A percentile compares a stretch with the other conserved stretches of the same genome.
These are phyloP conservation scores for Boletus smithii DNA, from an alignment of 1,284 basidiomycete genomes.

Conservation along the genomic window DNA sequence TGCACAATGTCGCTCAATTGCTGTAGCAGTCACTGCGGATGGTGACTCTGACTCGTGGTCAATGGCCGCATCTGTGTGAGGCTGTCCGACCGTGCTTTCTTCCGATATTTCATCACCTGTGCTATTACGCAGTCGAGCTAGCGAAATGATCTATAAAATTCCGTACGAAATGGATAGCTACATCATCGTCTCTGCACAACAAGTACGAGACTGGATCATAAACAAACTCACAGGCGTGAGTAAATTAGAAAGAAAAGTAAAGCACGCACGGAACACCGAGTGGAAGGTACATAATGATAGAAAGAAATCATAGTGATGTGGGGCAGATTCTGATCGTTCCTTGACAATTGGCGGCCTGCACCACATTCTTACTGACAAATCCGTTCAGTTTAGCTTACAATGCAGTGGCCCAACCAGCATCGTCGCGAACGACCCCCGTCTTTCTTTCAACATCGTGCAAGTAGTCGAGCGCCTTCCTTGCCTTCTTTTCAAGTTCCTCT, in stretches of 20 bases:
- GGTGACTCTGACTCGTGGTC: too few relatives aligned
- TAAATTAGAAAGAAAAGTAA: slow-evolving; percentile 12
- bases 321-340: neutral
- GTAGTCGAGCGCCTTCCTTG: slow-evolving; percentile 70
- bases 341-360: neutral
- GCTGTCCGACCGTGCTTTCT: neutral
- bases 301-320: slow-evolving; percentile 1
- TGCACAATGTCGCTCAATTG: neutral
- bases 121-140: neutral
- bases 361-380: slow-evolving; percentile 1
- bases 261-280: neutral
- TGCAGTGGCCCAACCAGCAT: slow-evolving; percentile 28
- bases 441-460: slow-evolving; percentile 60
- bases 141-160: slow-evolving; percentile 3
- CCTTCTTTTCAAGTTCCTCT: slow-evolving; percentile 72
- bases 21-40: too few relatives aligned
- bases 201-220: slow-evolving; percentile 6
- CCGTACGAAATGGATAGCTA: slow-evolving; percentile 1
- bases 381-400: slow-evolving; percentile 12
- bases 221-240: slow-evolving; percentile 13
- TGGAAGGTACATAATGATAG: slow-evolving; percentile 7
- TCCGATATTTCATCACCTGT: too few relatives aligned
- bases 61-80: neutral
- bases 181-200: slow-evolving; percentile 2
- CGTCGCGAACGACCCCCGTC: slow-evolving; percentile 55